Conservation (phyloP, 768 basidiomycete genomes). For the Trametopsis cervina region DNA sequence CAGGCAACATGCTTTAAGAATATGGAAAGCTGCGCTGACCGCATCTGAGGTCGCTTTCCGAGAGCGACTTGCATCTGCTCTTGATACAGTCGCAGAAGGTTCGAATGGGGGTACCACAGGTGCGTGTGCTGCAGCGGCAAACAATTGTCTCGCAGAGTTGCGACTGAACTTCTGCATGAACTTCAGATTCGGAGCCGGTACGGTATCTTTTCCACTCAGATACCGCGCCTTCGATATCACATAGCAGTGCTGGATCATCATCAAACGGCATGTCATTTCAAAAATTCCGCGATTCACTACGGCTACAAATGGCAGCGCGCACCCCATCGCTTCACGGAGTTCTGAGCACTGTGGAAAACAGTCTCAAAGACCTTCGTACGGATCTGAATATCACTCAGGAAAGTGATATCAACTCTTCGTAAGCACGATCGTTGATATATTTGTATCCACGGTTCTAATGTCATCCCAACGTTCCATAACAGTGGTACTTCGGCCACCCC, state of each 20-base stretch:
- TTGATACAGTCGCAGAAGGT: conserved; percentile 10
- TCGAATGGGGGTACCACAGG: neutral
- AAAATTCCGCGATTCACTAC: conserved; percentile 54
- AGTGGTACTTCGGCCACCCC: conserved; percentile 34
- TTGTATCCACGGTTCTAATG: too few relatives aligned
- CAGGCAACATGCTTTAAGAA: conserved; percentile 42
- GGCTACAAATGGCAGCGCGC: conserved; percentile 57
- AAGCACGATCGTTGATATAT: too few relatives aligned
- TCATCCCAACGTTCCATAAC: too few relatives aligned
- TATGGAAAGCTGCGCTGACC: conserved; percentile 51
- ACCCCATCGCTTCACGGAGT: conserved; percentile 55
- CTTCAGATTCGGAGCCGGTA: conserved; percentile 44
- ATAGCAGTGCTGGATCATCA: conserved; percentile 28
- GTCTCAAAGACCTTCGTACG: conserved; percentile 47
- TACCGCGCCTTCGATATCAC: conserved; percentile 38
- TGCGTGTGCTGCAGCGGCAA: neutral
- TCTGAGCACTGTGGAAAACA: conserved; percentile 50
- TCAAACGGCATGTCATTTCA: conserved; percentile 36
- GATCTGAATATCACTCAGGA: conserved; percentile 48
- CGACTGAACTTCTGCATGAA: too few relatives aligned
- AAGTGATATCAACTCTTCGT: too few relatives aligned
- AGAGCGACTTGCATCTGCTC: conserved; percentile 31
- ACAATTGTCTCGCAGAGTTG: too few relatives aligned
- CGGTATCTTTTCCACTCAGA: conserved; percentile 47
- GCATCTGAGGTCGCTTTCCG: conserved; percentile 41